These are phyloP conservation scores for Pachysandra terminalis DNA, from an alignment of 164 flowering plant genomes.

Conservation along the genomic window DNA sequence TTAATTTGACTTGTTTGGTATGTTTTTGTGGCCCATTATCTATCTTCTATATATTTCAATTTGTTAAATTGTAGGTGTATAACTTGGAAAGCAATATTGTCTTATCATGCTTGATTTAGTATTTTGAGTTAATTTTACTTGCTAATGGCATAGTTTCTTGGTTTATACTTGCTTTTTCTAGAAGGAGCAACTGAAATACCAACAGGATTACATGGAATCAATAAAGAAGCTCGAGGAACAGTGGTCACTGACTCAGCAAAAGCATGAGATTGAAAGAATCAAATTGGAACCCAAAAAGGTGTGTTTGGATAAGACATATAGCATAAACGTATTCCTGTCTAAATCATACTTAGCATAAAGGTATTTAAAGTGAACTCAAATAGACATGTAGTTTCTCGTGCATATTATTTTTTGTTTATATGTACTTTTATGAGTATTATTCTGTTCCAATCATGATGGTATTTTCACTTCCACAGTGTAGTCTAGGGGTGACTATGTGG, in stretches of 20 bases:
- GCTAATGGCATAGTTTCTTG: neutral
- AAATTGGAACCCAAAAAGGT: slow-evolving; percentile 23
- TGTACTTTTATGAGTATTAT: too few relatives aligned
- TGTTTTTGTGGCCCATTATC: too few relatives aligned
- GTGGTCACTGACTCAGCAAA: slow-evolving; percentile 47
- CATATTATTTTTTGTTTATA: too few relatives aligned
- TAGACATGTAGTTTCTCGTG: too few relatives aligned
- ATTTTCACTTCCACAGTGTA: too few relatives aligned
- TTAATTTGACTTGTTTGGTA: too few relatives aligned
- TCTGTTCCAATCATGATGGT: too few relatives aligned
- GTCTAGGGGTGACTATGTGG: too few relatives aligned
- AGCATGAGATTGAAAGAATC: slow-evolving; percentile 27
- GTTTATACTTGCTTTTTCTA: slow-evolving; percentile 16
- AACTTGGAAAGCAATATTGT: too few relatives aligned
- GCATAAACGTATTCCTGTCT: slow-evolving; percentile 37
- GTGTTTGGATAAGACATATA: slow-evolving; percentile 22
- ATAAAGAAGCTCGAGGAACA: slow-evolving; percentile 84
- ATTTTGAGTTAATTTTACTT: neutral
- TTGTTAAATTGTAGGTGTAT: too few relatives aligned
- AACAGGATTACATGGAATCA: slow-evolving; percentile 76
- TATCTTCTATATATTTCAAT: neutral
- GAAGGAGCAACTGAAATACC: slow-evolving; percentile 68
- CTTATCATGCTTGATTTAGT: neutral
- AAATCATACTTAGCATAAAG: neutral
- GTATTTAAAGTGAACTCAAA: too few relatives aligned